phyloP scores from a whole-genome alignment of 169 alveolate genomes.

The Prorocentrum cordatum region DNA sequence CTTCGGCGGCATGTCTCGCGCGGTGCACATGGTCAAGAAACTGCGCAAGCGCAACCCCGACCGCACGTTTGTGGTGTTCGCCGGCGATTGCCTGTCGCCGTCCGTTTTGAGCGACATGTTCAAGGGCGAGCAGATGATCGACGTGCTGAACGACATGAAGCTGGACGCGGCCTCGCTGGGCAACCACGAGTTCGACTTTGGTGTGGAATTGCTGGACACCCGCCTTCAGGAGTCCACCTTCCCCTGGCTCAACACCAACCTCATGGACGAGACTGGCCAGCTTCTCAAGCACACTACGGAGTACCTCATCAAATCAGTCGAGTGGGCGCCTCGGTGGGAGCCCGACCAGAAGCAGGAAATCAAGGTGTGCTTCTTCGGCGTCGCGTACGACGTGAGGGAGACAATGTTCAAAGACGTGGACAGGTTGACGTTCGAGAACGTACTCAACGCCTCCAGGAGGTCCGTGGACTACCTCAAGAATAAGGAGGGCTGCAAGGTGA shows the following conservation, averaged over 20 bases:
- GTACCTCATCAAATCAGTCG: background rate
- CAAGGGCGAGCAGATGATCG: constrained; percentile 33
- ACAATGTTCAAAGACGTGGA: background rate
- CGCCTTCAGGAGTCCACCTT: constrained; percentile 8
- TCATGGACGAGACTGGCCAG: constrained; percentile 28
- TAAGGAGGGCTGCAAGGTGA: too few species aligned
- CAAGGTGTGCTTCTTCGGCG: too few species aligned
- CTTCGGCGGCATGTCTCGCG: constrained; percentile 56
- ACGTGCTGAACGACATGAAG: constrained; percentile 27
- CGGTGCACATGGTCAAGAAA: constrained; percentile 26
- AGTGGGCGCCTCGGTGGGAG: too few species aligned
- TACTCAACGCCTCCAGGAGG: too few species aligned
- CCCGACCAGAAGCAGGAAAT: too few species aligned
- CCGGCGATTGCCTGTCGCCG: constrained; percentile 38
- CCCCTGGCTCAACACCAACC: constrained; percentile 30
- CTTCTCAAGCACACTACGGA: background rate
- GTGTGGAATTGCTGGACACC: background rate
- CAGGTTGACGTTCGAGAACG: background rate
- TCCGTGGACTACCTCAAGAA: too few species aligned
- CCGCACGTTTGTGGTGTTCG: constrained; percentile 41
- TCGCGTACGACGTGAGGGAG: background rate
- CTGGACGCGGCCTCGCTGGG: constrained; percentile 36
- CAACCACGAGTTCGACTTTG: constrained; percentile 48
- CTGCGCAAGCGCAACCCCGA: constrained; percentile 28
- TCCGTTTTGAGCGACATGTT: constrained; percentile 22